Percentiles rank a stretch among this genome's conserved stretches.
Evolutionary conservation across 345 rosid species (phyloP).

Genomic region (Moringa oleifera): DNA sequence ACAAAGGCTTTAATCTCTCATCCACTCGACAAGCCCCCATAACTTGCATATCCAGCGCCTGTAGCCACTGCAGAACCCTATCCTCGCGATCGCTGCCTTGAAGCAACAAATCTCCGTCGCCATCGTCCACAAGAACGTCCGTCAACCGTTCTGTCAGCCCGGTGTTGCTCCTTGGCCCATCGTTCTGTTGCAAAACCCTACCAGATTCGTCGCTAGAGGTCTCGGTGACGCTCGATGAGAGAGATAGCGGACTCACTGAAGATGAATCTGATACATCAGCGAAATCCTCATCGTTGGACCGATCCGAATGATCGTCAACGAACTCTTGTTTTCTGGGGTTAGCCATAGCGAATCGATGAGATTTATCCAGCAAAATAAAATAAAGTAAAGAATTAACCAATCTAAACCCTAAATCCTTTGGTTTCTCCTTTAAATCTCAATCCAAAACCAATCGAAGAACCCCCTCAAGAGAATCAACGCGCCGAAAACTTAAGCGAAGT

Average conservation of each 20-base stretch:
- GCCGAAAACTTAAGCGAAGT: too few relatives aligned
- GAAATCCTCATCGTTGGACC: conserved; percentile 30
- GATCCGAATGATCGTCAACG: conserved; percentile 31
- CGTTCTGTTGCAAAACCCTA: conserved; percentile 12
- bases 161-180: conserved; percentile 22
- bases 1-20: conserved; percentile 90
- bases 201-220: conserved; percentile 37
- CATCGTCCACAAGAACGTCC: conserved; percentile 40
- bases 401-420: conserved; percentile 12
- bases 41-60: conserved; percentile 86
- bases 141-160: conserved; percentile 57
- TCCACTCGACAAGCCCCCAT: conserved; percentile 95
- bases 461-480: too few relatives aligned
- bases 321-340: conserved; percentile 39
- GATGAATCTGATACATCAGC: conserved; percentile 26
- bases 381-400: not conserved
- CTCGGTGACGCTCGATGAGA: conserved; percentile 23
- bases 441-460: too few relatives aligned
- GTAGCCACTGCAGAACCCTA: conserved; percentile 82
- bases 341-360: conserved; percentile 37
- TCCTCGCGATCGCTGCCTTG: conserved; percentile 60
- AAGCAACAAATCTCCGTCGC: conserved; percentile 61
- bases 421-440: not conserved
- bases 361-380: not conserved
- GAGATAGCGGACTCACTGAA: conserved; percentile 14